These are phyloP conservation scores for Besnoitia besnoiti DNA, from an alignment of 169 alveolate genomes.

Conservation along the genomic window DNA sequence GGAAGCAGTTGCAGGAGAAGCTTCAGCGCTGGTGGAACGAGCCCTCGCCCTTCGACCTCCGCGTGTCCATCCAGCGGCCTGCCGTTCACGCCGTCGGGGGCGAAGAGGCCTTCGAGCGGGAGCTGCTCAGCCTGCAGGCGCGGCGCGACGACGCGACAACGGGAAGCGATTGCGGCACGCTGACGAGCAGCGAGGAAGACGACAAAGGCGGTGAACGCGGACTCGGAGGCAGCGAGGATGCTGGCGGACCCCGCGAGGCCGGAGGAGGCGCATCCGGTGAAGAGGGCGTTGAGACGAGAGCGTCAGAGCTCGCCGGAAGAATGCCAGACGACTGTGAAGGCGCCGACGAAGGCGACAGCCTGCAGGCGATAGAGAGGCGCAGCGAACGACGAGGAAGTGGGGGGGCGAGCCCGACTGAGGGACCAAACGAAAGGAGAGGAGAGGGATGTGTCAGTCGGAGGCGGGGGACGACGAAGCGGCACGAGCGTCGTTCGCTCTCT, in stretches of 20 bases:
- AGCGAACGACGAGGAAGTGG: no score
- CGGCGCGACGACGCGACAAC: neutral
- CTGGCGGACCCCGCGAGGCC: neutral
- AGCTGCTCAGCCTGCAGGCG: neutral
- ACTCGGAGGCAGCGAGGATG: neutral
- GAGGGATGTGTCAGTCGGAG: neutral
- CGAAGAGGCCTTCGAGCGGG: neutral
- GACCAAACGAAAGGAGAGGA: neutral
- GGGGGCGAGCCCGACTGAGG: neutral
- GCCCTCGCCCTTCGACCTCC: conserved; percentile 24
- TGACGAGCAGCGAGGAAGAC: neutral
- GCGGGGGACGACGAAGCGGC: neutral
- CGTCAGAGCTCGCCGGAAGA: neutral
- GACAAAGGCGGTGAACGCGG: neutral
- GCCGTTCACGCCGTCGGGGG: neutral
- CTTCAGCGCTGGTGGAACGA: neutral
- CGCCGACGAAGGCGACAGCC: neutral
- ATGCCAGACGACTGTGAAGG: no score
- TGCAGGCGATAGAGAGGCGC: neutral
- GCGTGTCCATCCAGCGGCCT: neutral
- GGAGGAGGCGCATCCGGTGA: neutral
- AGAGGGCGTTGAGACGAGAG: neutral
- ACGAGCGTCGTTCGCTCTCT: neutral
- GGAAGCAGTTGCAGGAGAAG: neutral
- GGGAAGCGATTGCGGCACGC: neutral